A percentile compares a stretch with the other conserved stretches of the same genome.
phyloP scores from a whole-genome alignment of 2,329 filamentous ascomycete genomes.

The Sclerotiophoma versabilis region DNA sequence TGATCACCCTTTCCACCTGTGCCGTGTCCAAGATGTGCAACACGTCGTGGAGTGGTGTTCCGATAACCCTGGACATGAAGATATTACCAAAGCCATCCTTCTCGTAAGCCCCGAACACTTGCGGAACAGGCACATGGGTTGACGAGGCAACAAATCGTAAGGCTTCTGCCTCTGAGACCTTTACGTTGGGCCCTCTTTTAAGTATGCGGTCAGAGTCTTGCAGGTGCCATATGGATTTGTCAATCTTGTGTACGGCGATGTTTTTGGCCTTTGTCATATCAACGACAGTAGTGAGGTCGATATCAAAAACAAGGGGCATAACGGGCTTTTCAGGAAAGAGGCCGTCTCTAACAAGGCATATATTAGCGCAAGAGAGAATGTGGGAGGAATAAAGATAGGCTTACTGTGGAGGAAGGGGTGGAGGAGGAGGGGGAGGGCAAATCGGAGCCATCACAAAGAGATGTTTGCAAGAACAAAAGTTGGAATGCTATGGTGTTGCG shows the following conservation, averaged over 20 bases:
- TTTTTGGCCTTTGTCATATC: slow-evolving; percentile 17
- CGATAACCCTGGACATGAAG: slow-evolving; percentile 23
- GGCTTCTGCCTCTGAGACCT: slow-evolving; percentile 21
- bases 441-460: background rate
- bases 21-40: slow-evolving; percentile 14
- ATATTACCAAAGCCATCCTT: slow-evolving; percentile 21
- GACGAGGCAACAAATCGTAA: slow-evolving; percentile 21
- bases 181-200: slow-evolving; percentile 19
- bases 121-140: slow-evolving; percentile 22
- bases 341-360: background rate
- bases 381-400: background rate
- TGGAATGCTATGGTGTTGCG: background rate
- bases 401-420: background rate
- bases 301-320: slow-evolving; percentile 9
- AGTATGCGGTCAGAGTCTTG: slow-evolving; percentile 19
- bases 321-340: background rate
- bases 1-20: slow-evolving; percentile 6
- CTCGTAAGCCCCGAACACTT: slow-evolving; percentile 25
- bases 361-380: background rate
- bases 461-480: background rate
- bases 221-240: slow-evolving; percentile 18
- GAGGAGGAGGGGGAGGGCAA: background rate
- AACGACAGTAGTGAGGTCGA: slow-evolving; percentile 14
- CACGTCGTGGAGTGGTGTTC: slow-evolving; percentile 12
- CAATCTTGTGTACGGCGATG: slow-evolving; percentile 13